Evolutionary conservation across 768 basidiomycete species (phyloP).

Genomic region (Leccinum broughii): DNA sequence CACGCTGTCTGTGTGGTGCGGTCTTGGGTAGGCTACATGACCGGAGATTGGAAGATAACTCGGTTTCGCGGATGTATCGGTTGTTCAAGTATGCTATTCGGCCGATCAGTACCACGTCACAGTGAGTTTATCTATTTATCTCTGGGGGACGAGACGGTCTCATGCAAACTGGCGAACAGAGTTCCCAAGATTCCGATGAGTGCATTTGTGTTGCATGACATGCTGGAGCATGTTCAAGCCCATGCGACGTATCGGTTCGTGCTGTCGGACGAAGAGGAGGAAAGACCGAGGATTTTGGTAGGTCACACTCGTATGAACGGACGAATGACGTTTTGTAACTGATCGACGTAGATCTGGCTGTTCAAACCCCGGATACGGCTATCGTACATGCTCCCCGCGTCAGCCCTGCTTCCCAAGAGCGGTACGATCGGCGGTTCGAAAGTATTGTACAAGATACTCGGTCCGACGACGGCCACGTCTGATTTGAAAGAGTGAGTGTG

Average conservation of each 20-base stretch:
- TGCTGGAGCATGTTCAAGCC: slow-evolving; percentile 88
- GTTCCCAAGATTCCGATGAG: slow-evolving; percentile 60
- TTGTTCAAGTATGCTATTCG: slow-evolving; percentile 85
- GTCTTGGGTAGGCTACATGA: slow-evolving; percentile 71
- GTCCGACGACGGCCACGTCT: slow-evolving; percentile 49
- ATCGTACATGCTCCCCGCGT: slow-evolving; percentile 61
- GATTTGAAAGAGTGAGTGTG: slow-evolving; percentile 29
- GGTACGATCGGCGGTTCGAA: slow-evolving; percentile 73
- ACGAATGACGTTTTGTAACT: not conserved
- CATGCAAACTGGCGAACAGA: slow-evolving; percentile 24
- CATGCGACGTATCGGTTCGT: slow-evolving; percentile 94
- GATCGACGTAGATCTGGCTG: slow-evolving; percentile 72
- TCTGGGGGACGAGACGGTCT: not conserved
- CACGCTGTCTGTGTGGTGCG: slow-evolving; percentile 84
- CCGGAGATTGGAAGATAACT: slow-evolving; percentile 35
- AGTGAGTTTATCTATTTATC: slow-evolving; percentile 44
- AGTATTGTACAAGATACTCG: slow-evolving; percentile 80
- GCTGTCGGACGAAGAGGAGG: slow-evolving; percentile 83
- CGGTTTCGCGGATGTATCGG: slow-evolving; percentile 52
- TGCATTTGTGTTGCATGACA: slow-evolving; percentile 88
- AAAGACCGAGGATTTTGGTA: slow-evolving; percentile 76
- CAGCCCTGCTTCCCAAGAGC: slow-evolving; percentile 59
- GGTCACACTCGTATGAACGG: slow-evolving; percentile 21
- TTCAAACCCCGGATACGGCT: slow-evolving; percentile 89
- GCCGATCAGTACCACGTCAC: slow-evolving; percentile 57